Base-by-base conservation (phyloP, 345 rosid genomes). In the Citropsis articulata region DNA sequence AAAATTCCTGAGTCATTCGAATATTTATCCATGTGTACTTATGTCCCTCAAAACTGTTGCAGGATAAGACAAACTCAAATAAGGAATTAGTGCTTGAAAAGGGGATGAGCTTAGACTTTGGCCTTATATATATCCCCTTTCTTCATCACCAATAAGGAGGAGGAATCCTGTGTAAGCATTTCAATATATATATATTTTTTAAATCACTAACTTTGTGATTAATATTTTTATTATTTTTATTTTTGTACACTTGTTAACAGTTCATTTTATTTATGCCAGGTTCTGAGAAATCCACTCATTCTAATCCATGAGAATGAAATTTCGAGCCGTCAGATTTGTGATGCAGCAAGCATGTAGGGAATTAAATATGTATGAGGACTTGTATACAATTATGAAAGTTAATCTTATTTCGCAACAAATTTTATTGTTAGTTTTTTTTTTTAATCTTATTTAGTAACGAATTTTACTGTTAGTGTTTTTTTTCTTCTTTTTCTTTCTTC, bases 61-160 rank as follows among this genome's bases (percentile, higher is more conserved):
- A 69, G 66, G 85, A 87, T 59, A 88, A 87, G 61, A 63, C 82
- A 60, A 88, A 87, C 65, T 87, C 85, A 61, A 48, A 14, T 48
- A 48, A 48, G 0, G 18, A 48, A 14, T 48, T 48, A 14, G 1
- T 3, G 1, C 3, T 87, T 87, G 25, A 88, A 13, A 13, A 82
- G 74, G 88, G 90, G n/a, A 80, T 87, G 85, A 87, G 83, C 75
- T 75, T 87, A 53, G 88, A 87, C 61, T 81, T 88, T 66, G 90
- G 88, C 33, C 85, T 83, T 69, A 78, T 85, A 68, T 69, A 78
- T 85, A 68, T 87, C 88, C 30, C 87, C 87, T 25, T 78, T 85
- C 48, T 87, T 87, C 74, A 78, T 81, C 56, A 85, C 85, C 62
- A 77, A 66, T 48, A 13, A 0, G 56, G 83, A 87, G 69, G 85